Base-by-base conservation (phyloP, 306 rosid genomes). In the Acacia crassicarpa region DNA sequence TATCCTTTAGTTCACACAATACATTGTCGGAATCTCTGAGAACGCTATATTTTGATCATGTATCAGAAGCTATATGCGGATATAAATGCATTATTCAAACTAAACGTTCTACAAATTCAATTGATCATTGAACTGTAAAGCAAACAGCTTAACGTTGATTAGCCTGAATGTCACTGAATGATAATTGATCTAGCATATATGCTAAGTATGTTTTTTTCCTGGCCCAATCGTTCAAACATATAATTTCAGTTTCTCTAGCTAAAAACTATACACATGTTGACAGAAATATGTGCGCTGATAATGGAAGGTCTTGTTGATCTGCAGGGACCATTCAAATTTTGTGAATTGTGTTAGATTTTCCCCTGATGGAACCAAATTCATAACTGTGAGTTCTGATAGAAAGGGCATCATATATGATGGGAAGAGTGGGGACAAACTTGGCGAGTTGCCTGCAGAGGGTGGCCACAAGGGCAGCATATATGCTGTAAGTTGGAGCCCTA, bases 391-490 rank as follows among this genome's bases (percentile, higher is more conserved):
- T 91, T 96, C 98, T 72, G 97, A 93, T 84, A 96, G 91, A 84
- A 93, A 84, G 89, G 97, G 94, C 43, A 80, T n/a, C n/a, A n/a
- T n/a, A n/a, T n/a, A n/a, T 93, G 35, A 96, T 73, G 98, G 90
- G 73, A 96, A 96, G 86, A 93, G 88, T 23, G 97, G 90, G 40
- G 87, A 81, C 77, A 93, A 92, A 87, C 94, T 96, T 23, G 97
- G 98, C 16, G 99, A 92, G 82, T 88, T 96, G 73, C 86, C 92
- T 8, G 72, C 93, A 8, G 97, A 91, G 83, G 97, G 88, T 72
- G 97, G 97, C 61, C 98, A 96, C 85, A 93, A 89, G 66, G 99
- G 99, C 58, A 96, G 97, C 86, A 92, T 96, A 82, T 96, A 96
- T 87, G 97, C 98, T 76, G 91, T 88, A 85, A 90, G 97, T 82